A percentile compares a stretch with the other conserved stretches of the same genome.
Evolutionary conservation across 768 basidiomycete genomes (phyloP).

Genomic region (Lyophyllum semitale): DNA sequence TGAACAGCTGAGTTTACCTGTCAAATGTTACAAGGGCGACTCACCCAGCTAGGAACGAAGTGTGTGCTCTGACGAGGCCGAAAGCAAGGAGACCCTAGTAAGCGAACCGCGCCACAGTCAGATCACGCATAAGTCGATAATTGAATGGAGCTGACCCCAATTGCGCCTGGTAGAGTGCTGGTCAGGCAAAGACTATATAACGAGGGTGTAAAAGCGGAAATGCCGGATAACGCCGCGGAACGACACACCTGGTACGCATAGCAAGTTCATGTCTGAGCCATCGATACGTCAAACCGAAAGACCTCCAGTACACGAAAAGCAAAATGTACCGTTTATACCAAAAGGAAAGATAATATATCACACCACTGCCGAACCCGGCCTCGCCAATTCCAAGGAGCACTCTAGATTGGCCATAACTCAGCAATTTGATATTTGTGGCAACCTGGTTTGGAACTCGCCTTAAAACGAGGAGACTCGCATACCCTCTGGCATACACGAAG

Average conservation of each 20-base stretch:
- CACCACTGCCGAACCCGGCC: slow-evolving; percentile 60
- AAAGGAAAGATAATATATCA: slow-evolving; percentile 64
- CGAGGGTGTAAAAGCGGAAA: background rate
- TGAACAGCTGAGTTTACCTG: slow-evolving; percentile 18
- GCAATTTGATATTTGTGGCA: background rate
- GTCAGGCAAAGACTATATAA: slow-evolving; percentile 53
- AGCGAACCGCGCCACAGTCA: background rate
- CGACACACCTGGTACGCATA: slow-evolving; percentile 45
- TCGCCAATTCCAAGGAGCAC: slow-evolving; percentile 62
- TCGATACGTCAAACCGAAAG: no score
- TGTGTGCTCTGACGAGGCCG: slow-evolving; percentile 53
- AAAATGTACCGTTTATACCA: slow-evolving; percentile 47
- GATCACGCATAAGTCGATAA: no score
- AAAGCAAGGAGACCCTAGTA: slow-evolving; percentile 59
- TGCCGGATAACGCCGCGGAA: background rate
- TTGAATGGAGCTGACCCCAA: slow-evolving; percentile 38
- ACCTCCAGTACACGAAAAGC: background rate
- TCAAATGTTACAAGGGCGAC: slow-evolving; percentile 3
- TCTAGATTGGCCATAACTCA: slow-evolving; percentile 16
- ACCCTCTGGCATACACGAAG: slow-evolving; percentile 57
- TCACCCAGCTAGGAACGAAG: slow-evolving; percentile 42
- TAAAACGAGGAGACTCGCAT: slow-evolving; percentile 46
- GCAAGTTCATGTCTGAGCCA: slow-evolving; percentile 47
- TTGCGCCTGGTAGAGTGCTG: slow-evolving; percentile 55
- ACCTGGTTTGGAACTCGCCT: slow-evolving; percentile 30